These are phyloP conservation scores for Botryotinia narcissicola DNA, from an alignment of 2,329 filamentous ascomycete genomes.

Conservation along the genomic window DNA sequence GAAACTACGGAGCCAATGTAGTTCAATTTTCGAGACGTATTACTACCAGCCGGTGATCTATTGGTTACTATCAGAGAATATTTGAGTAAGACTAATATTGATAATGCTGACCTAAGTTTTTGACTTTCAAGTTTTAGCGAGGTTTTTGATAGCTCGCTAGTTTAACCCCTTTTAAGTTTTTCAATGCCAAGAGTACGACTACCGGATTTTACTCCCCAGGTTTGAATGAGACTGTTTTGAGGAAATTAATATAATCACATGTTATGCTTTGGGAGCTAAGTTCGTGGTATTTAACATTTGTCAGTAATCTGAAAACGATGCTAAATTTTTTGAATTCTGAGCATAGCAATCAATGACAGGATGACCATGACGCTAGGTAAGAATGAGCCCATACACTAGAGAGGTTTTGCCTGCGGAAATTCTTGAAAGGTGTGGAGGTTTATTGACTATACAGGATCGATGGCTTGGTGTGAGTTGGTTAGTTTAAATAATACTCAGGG, in stretches of 20 bases:
- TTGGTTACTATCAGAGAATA: not conserved
- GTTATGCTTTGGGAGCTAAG: rapidly evolving
- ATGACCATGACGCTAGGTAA: not conserved
- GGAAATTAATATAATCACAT: rapidly evolving
- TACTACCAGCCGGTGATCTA: rapidly evolving
- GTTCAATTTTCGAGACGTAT: not conserved
- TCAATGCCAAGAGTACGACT: not conserved
- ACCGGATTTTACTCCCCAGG: not conserved
- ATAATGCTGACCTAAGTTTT: not conserved
- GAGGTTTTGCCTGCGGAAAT: not conserved
- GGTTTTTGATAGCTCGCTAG: not conserved
- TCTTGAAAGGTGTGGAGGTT: not conserved
- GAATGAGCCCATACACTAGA: too few relatives aligned
- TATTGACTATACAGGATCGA: not conserved
- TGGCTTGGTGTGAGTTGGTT: not conserved
- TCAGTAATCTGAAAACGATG: not conserved
- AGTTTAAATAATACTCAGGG: not conserved
- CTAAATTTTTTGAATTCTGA: not conserved
- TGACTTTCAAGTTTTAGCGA: not conserved
- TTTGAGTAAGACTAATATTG: not conserved
- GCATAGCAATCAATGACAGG: not conserved
- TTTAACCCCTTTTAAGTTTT: not conserved
- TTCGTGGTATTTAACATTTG: not conserved
- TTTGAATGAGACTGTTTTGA: not conserved
- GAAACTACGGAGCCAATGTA: rapidly evolving